Base-by-base conservation (phyloP, 2,329 filamentous ascomycete species). In the Emericellopsis atlantica region DNA sequence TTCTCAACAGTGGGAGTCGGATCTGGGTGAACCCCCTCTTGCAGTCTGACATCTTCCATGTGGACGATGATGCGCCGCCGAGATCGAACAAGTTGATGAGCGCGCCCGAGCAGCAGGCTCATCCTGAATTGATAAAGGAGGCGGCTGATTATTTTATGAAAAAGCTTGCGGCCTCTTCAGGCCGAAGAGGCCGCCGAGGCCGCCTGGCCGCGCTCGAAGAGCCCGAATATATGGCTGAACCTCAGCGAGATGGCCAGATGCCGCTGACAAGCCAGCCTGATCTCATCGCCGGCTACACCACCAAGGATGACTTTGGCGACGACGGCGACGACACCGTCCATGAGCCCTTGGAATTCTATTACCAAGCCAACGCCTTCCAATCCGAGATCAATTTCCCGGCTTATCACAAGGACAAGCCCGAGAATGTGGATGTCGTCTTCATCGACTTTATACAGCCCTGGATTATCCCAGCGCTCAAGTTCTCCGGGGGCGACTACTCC, bases 281-380 rank as follows among this genome's bases (percentile, higher is more conserved):
- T 34, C 63, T 83, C 1, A 67, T 72, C 11, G 54, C 66, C 1
- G 92, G 92, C 2, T 96, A 96, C 64, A 95, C 85, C 0, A 98
- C 92, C 10, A 70, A 71, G 42, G 92, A 98, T 54, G 90, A 94
- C 52, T 74, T 79, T 5, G 87, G 89, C 38, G 62, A 63, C 4
- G 85, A 94, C 48, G 92, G 92, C 34, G 92, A 98, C 55, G 92
- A 98, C 55, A 94, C 90, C 0, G 59, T 93, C 2, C 92, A 95
- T 57, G 67, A 75, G 14, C 68, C 74, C 1, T 79, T 96, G 47
- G 67, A 72, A 26, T 88, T 84, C 55, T 90, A 89, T 60, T 58
- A 64, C 2, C 76, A 90, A 5, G 90, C 92, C 6, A 95, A 95
- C 58, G 86, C 80, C 56, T 76, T 98, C 43, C 82, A 90, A 56